Percentiles rank a stretch among this genome's conserved stretches.
Evolutionary conservation across 2,329 filamentous ascomycete species (phyloP).

Genomic region (Verticillium tricorpus): DNA sequence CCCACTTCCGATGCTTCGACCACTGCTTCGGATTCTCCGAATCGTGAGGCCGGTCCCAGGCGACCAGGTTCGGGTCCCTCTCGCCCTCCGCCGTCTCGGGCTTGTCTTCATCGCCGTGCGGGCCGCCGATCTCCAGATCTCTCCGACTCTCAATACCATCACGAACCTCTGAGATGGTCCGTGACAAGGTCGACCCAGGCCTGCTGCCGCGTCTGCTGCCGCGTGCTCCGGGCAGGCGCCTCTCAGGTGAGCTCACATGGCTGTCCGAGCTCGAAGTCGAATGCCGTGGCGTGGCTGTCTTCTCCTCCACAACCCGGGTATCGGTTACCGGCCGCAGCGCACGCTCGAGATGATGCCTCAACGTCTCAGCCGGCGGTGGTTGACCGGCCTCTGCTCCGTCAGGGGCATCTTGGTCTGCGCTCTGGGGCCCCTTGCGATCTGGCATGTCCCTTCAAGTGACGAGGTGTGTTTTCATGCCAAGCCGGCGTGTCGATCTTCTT

Average conservation of each 20-base stretch:
- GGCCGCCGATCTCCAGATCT: slow-evolving; percentile 27
- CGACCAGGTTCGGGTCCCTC: slow-evolving; percentile 36
- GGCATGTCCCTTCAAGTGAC: not conserved
- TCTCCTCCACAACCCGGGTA: not conserved
- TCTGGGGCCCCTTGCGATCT: not conserved
- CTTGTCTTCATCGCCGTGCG: slow-evolving; percentile 15
- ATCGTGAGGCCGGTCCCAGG: slow-evolving; percentile 50
- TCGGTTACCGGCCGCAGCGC: not conserved
- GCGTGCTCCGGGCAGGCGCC: not conserved
- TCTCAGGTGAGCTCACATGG: not conserved
- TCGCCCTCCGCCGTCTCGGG: slow-evolving; percentile 9
- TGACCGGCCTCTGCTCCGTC: not conserved
- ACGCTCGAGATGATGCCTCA: slow-evolving; percentile 6
- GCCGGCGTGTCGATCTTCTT: not conserved
- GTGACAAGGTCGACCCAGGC: not conserved
- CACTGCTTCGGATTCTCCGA: slow-evolving; percentile 51
- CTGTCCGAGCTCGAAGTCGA: slow-evolving; percentile 3
- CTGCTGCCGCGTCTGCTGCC: not conserved
- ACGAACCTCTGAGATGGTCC: slow-evolving; percentile 26
- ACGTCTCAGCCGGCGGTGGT: not conserved
- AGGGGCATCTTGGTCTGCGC: not conserved
- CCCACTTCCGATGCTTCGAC: slow-evolving; percentile 51
- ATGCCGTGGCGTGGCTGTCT: not conserved
- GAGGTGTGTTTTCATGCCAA: not conserved
- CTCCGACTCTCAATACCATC: slow-evolving; percentile 29